These are phyloP conservation scores for Crepidotus variabilis DNA, from an alignment of 768 basidiomycete genomes.

Conservation along the genomic window DNA sequence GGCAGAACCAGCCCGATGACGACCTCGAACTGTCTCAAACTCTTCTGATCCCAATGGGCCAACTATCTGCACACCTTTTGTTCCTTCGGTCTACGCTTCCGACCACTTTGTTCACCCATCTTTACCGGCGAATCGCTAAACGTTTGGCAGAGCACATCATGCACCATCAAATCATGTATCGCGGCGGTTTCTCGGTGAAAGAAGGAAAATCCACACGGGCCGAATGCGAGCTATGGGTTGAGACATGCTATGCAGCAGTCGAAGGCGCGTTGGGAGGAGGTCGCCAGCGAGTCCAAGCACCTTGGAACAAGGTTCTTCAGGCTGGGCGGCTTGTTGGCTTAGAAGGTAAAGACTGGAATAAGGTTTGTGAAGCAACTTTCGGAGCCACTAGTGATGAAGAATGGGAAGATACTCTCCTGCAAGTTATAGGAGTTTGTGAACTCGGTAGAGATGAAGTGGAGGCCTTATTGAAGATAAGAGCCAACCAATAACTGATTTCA, in stretches of 20 bases:
- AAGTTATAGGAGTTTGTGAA: slow-evolving; percentile 57
- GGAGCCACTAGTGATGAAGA: slow-evolving; percentile 39
- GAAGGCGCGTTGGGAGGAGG: slow-evolving; percentile 40
- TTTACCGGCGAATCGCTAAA: slow-evolving; percentile 75
- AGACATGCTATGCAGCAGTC: slow-evolving; percentile 66
- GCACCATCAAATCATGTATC: slow-evolving; percentile 78
- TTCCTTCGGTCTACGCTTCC: slow-evolving; percentile 68
- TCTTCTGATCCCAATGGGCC: slow-evolving; percentile 71
- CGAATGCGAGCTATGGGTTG: slow-evolving; percentile 82
- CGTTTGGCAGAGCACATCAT: slow-evolving; percentile 74
- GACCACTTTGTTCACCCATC: slow-evolving; percentile 42
- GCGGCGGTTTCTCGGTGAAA: slow-evolving; percentile 57
- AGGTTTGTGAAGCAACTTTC: slow-evolving; percentile 45
- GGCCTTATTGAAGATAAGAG: slow-evolving; percentile 46
- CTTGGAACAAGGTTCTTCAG: slow-evolving; percentile 73
- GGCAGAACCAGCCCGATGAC: neutral
- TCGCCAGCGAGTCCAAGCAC: slow-evolving; percentile 56
- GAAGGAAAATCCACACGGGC: slow-evolving; percentile 62
- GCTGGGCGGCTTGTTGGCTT: slow-evolving; percentile 65
- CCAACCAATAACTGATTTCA: slow-evolving; percentile 18
- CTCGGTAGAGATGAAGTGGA: slow-evolving; percentile 59
- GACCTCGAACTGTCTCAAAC: slow-evolving; percentile 44
- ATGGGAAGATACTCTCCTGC: slow-evolving; percentile 55
- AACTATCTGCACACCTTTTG: slow-evolving; percentile 75
- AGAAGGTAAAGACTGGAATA: slow-evolving; percentile 50